Percentiles rank a stretch among this genome's conserved stretches.
Evolutionary conservation across 2,329 filamentous ascomycete genomes (phyloP).

Genomic region (Dactylellina parvicollis): DNA sequence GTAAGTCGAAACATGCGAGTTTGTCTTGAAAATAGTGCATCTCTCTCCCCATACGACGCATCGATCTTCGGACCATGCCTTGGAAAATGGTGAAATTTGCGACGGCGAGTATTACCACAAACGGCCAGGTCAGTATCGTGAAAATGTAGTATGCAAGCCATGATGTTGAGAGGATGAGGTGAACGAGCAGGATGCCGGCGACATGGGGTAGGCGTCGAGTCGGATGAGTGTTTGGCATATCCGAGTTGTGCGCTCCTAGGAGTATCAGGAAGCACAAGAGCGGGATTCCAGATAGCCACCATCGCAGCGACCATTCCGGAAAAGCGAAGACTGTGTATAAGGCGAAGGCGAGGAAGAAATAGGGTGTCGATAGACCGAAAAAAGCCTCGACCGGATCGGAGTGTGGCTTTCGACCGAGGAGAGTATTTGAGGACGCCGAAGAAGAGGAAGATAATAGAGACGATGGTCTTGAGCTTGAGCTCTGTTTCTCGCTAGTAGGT

Average conservation of each 20-base stretch:
- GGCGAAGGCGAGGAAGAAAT: conserved; percentile 41
- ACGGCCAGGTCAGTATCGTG: conserved; percentile 26
- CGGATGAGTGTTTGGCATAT: conserved; percentile 32
- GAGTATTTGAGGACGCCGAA: not conserved
- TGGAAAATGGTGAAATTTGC: conserved; percentile 35
- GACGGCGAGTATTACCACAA: conserved; percentile 31
- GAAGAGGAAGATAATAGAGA: not conserved
- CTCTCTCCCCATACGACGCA: conserved; percentile 32
- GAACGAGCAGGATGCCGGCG: conserved; percentile 12
- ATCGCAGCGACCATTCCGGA: conserved; percentile 44
- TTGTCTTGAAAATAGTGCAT: conserved; percentile 52
- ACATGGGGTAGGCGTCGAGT: conserved; percentile 30
- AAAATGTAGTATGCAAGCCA: conserved; percentile 41
- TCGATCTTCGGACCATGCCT: conserved; percentile 14
- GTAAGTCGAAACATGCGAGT: conserved; percentile 56
- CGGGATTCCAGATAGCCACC: conserved; percentile 47
- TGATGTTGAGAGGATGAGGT: conserved; percentile 45
- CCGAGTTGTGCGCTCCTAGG: conserved; percentile 26
- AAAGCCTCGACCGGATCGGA: conserved; percentile 33
- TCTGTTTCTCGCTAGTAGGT: not conserved
- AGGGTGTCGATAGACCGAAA: conserved; percentile 48
- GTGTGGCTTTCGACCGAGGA: not conserved
- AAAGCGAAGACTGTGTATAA: conserved; percentile 44
- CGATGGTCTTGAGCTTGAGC: not conserved
- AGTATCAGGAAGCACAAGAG: conserved; percentile 47